phyloP scores from a whole-genome alignment of 768 basidiomycete species.

The Dacryopinax spathularia region DNA sequence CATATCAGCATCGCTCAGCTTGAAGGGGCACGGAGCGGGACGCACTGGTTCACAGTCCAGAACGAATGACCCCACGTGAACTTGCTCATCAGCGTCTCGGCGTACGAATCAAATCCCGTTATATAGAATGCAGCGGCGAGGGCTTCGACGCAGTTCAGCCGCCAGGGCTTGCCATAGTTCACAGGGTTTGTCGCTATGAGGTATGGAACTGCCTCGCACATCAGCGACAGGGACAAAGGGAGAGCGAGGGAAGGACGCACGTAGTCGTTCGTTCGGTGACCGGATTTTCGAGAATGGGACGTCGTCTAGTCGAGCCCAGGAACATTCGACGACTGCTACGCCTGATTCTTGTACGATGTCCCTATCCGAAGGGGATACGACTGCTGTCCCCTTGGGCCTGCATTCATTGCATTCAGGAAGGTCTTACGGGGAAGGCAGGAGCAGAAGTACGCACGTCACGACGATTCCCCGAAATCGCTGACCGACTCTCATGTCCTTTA shows the following conservation, averaged over 20 bases:
- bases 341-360: conserved; percentile 59
- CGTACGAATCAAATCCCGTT: conserved; percentile 70
- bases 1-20: neutral
- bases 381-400: conserved; percentile 70
- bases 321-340: conserved; percentile 95
- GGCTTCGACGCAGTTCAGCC: conserved; percentile 86
- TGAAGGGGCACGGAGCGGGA: conserved; percentile 2
- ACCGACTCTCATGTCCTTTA: conserved; percentile 71
- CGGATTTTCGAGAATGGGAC: conserved; percentile 89
- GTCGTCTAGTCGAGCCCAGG: conserved; percentile 91
- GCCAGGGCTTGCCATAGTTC: conserved; percentile 96
- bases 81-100: conserved; percentile 56
- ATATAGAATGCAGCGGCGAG: conserved; percentile 92
- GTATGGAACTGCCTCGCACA: conserved; percentile 62
- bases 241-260: conserved; percentile 36
- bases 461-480: conserved; percentile 82
- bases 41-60: conserved; percentile 67
- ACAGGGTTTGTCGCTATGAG: conserved; percentile 90
- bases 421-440: conserved; percentile 1
- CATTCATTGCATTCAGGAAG: conserved; percentile 4
- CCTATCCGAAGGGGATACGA: conserved; percentile 73
- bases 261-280: conserved; percentile 77
- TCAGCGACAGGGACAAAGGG: neutral
- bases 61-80: conserved; percentile 92
- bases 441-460: conserved; percentile 55